Base-by-base conservation (phyloP, 208 protist species). In the Crithidia sp. region DNA sequence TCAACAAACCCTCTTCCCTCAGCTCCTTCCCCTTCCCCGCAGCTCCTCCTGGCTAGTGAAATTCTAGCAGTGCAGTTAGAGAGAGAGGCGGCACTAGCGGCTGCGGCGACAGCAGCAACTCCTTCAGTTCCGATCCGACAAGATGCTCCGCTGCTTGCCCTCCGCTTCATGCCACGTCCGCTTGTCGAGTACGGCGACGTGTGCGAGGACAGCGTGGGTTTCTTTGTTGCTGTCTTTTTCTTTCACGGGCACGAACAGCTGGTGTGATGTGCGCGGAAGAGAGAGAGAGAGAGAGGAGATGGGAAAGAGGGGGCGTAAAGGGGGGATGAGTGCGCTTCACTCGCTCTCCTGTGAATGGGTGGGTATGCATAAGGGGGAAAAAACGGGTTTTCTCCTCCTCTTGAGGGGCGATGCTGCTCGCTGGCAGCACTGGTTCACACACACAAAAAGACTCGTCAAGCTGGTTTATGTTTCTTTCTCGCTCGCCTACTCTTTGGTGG, bases 151-250 rank as follows among this genome's bases (percentile, higher is more conserved):
- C 56, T 90, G 50, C 63, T 90, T n/a, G 57, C 83, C 39, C 55
- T 90, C 40, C 85, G 83, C 49, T 89, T 89, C 59, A 87, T 89
- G 85, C 85, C 80, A 19, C 69, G 55, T 5, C 55, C 57, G 36
- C 45, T 66, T 10, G 43, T 19, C 16, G 17, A 49, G 40, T 76
- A 75, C 37, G 44, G 50, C 17, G 57, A 69, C 37, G 39, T 45
- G 3, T 49, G 60, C 9, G 71, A 84, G 41, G 85, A 93, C 62
- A 68, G 85, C 19, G 85, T 93, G 9, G 85, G 83, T 37, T 90
- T 92, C 57, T 92, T 92, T 76, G 74, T 87, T 2, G 85, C 87
- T 39, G 80, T 90, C 17, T 92, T 92, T 77, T 71, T 86, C 57
- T 73, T 13, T 2, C 5, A 12, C 40, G 57, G 63, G 13, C 43